These are phyloP conservation scores for Hirsutella thompsonii DNA, from an alignment of 2,329 filamentous ascomycete species.

Conservation along the genomic window DNA sequence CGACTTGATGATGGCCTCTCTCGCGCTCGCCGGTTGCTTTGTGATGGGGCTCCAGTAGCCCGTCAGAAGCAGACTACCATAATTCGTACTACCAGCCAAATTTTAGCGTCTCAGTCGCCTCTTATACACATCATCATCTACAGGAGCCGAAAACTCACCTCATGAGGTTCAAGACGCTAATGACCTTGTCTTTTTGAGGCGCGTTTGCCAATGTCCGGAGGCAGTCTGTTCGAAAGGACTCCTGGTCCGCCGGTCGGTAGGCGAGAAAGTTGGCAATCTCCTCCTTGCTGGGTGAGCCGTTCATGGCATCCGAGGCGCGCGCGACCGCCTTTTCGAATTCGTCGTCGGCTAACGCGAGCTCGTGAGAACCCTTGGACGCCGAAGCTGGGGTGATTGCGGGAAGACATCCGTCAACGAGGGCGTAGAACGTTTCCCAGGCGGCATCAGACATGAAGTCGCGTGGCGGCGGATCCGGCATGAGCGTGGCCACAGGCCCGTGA, in stretches of 20 bases:
- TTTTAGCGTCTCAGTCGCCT: conserved; percentile 1
- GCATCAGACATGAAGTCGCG: conserved; percentile 27
- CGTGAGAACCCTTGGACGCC: conserved; percentile 21
- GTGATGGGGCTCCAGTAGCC: conserved; percentile 52
- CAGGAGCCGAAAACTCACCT: conserved; percentile 24
- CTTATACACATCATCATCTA: neutral
- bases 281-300: conserved; percentile 24
- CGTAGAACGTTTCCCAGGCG: conserved; percentile 41
- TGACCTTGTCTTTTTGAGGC: conserved; percentile 24
- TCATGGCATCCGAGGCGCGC: conserved; percentile 20
- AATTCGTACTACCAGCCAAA: conserved; percentile 35
- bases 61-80: conserved; percentile 52
- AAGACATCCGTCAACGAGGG: conserved; percentile 45
- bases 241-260: conserved; percentile 36
- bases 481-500: conserved; percentile 4
- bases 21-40: conserved; percentile 44
- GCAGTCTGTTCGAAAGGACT: conserved; percentile 37
- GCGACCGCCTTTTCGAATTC: conserved; percentile 35
- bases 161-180: conserved; percentile 24
- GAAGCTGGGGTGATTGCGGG: conserved; percentile 39
- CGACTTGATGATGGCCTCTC: conserved; percentile 46
- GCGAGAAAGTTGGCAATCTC: conserved; percentile 39
- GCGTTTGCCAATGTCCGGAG: conserved; percentile 26
- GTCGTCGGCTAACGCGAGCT: conserved; percentile 28
- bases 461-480: conserved; percentile 14